Evolutionary conservation across 139 green algal genomes (phyloP).

Genomic region (Diplosphaera chodatii): DNA sequence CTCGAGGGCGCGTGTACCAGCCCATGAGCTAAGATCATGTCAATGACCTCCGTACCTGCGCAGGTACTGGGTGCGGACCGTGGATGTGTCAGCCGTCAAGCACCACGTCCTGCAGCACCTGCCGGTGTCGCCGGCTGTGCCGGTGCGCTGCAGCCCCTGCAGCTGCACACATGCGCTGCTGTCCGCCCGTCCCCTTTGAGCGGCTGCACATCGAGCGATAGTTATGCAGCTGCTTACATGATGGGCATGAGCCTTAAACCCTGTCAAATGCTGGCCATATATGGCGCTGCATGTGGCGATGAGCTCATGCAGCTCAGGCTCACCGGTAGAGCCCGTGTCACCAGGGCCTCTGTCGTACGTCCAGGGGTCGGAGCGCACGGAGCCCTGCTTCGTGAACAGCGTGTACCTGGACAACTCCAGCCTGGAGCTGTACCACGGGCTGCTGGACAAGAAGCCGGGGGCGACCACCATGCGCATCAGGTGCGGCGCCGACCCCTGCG

Average conservation of each 20-base stretch:
- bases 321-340: no score
- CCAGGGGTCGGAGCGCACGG: background rate
- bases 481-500: no score
- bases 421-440: slow-evolving; percentile 81
- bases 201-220: no score
- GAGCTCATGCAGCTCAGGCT: no score
- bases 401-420: slow-evolving; percentile 81
- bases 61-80: slow-evolving; percentile 87
- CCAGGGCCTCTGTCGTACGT: no score
- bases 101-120: slow-evolving; percentile 74
- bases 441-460: slow-evolving; percentile 80
- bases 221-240: no score
- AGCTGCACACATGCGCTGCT: background rate
- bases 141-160: background rate
- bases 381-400: slow-evolving; percentile 72
- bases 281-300: no score
- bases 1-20: no score
- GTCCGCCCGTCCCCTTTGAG: background rate
- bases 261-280: no score
- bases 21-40: no score
- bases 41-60: no score
- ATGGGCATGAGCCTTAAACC: no score
- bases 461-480: slow-evolving; percentile 73
- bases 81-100: slow-evolving; percentile 81
- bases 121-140: slow-evolving; percentile 50